Evolutionary conservation across 2,329 filamentous ascomycete genomes (phyloP), one percentile per base, ranked within the genome.

Genomic region (Ceratocystis ficicola): DNA sequence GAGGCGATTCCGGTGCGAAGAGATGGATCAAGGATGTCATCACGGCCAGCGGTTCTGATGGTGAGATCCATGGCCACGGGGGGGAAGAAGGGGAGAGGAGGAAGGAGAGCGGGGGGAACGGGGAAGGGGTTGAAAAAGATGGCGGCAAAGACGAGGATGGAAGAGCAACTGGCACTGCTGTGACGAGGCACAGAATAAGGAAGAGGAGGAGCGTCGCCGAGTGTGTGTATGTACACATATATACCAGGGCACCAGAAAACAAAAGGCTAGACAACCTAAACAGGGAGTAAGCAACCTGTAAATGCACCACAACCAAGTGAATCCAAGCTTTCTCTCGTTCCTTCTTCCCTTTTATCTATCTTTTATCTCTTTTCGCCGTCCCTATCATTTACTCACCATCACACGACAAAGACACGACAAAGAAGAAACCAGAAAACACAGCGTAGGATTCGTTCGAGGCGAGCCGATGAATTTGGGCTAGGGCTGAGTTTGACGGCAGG

Each of bases 1-100:
- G 62, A 44, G 15, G 55, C 32, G 20, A 67, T 67, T 55, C 52
- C 61, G 46, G 62, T 61, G 62, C 62, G 66, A 4, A 67, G 60
- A 32, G 60, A 65, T 10, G 63, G 66, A 44, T 63, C 64, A 25
- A 64, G 63, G 20, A 32, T 32, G 30, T 61, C 64, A 61, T 65
- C 64, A 20, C 64, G 44, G 30, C 30, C 55, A 20, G 48, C 41
- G 15, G n/a, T 32, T 17, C 64, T 55, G 44, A 65, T 60, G 25
- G 25, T 62, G 41, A 65, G 44, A 44, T 65, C 55, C 64, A 61
- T 65, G 22, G 44, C 46, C 12, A 17, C 3, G 20, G 12, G 17
- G 44, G 3, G 28, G n/a, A n/a, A 63, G 44, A 55, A 20, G 7
- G 20, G 46, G 10, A 46, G 15, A 10, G 44, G n/a, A 10, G 46